Evolutionary conservation across 2,329 filamentous ascomycete species (phyloP), one percentile per base, ranked within the genome.

Genomic region (Pseudocercospora cruenta): DNA sequence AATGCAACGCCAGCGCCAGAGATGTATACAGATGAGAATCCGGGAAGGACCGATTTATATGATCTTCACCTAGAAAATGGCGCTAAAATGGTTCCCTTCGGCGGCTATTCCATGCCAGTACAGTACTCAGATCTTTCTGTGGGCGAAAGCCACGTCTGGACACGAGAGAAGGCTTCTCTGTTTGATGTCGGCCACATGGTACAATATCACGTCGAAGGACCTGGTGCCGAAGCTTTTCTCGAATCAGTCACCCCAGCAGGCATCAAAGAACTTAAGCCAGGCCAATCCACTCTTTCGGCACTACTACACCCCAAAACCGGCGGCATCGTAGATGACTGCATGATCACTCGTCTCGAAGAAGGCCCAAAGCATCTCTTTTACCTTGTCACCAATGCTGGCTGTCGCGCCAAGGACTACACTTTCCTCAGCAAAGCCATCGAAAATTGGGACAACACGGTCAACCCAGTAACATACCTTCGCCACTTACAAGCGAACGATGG

Each of bases 151-250:
- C 95, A 98, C 83, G 86, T 89, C 74, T 97, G 94, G 86, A 98
- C 95, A 16, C 89, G 95, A 62, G 86, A 88, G 73, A 91, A 94
- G 80, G 91, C 92, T 65, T 97, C 93, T 70, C 82, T 99, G 70
- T 99, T 99, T 77, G 95, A 99, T 80, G 95, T 98, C 62, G 91
- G 91, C 78, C 95, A 98, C 82, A 98, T 98, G 94, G 86, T 90
- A 62, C 94, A 97, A 82, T 93, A 97, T 79, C 86, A 89, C 71
- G 88, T 99, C 77, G 87, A 87, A 60, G 95, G 95, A 0, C 88
- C 92, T 6, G 91, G 91, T 36, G 94, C 92, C 4, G 86, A 90
- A 26, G 87, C 87, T 4, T 95, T 98, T 77, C 86, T 99, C 39
- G 89, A 96, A 83, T 88, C 84, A 70, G 84, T 99, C 67, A 97